Conservation (phyloP, 1,139 yeast species). For the Debaryomyces udenii region DNA sequence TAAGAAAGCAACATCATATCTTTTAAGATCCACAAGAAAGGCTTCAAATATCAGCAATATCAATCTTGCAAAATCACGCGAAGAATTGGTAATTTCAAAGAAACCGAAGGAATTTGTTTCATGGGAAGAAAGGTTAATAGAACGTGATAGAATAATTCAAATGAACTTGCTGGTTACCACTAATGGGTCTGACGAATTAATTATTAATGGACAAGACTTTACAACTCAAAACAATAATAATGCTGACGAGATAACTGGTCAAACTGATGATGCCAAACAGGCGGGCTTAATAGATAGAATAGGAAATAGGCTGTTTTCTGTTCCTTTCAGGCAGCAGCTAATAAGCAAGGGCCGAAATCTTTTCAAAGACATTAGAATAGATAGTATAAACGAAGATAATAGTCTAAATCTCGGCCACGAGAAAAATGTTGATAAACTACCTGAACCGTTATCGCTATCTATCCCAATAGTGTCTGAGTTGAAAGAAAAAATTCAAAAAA, state of each 20-base stretch:
- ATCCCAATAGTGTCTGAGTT: conserved; percentile 15
- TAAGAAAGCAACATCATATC: conserved; percentile 60
- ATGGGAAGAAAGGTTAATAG: conserved; percentile 40
- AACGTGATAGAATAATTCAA: conserved; percentile 34
- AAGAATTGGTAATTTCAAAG: conserved; percentile 40
- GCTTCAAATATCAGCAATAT: conserved; percentile 45
- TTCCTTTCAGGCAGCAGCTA: conserved; percentile 29
- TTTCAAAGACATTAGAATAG: conserved; percentile 8
- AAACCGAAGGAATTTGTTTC: conserved; percentile 37
- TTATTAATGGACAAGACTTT: conserved; percentile 7
- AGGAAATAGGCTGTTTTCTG: conserved; percentile 15
- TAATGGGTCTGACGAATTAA: conserved; percentile 10
- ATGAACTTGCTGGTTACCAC: conserved; percentile 27
- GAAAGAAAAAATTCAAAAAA: conserved; percentile 13
- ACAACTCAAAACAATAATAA: conserved; percentile 14
- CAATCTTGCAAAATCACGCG: conserved; percentile 42
- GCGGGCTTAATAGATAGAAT: conserved; percentile 12
- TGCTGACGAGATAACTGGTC: conserved; percentile 6
- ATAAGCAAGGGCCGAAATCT: conserved; percentile 14
- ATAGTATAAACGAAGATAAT: background rate
- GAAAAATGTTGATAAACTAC: conserved; percentile 15
- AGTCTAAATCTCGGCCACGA: conserved; percentile 5
- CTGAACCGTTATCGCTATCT: conserved; percentile 16
- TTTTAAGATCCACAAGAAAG: conserved; percentile 61
- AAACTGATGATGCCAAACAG: conserved; percentile 3